Base-by-base conservation (phyloP, 31 red algal genomes). In the Bonnemaisonia californica region DNA sequence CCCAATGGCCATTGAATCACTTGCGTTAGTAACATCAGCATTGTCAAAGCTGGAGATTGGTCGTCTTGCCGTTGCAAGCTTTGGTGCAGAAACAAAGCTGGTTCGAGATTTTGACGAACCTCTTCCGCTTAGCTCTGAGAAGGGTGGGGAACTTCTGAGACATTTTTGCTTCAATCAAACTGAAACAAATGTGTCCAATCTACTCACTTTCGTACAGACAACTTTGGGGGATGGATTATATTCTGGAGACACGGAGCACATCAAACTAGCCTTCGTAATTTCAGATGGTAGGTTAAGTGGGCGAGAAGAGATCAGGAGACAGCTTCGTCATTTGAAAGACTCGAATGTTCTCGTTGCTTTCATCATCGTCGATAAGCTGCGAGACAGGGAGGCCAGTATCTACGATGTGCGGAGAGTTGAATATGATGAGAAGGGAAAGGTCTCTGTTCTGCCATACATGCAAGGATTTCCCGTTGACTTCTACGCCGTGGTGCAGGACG, bases 381-480 rank as follows among this genome's bases (percentile, higher is more conserved):
- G 28, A 28, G 57, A 37, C 22, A 61, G 63, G 3, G 67, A 82
- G 22, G 67, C 59, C 40, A 91, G 82, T 42, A 89, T 97, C 42
- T 89, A 84, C 27, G 85, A 97, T 59, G 87, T 97, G 36, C 57
- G 85, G 62, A 66, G 87, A 60, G 94, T 97, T 1, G 89, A 90
- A 39, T 92, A 89, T 74, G 81, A 89, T 19, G 29, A 69, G 23
- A 62, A 71, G 19, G 89, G 79, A 19, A 82, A 93, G 38, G 78
- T 98, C 45, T 48, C 61, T 36, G 74, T 99, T 23, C 68, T 69
- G 48, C 92, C 93, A 41, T 99, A 96, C 68, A 86, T 99, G 90
- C 81, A 95, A 45, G 89, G 94, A 45, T 99, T 99, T 67, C 97
- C 97, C n/a, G 85, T 99, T 54, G 77, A 83, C 18, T 99, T 94